Evolutionary conservation across 768 basidiomycete species (phyloP).

Genomic region (Albatrellus ellisii): DNA sequence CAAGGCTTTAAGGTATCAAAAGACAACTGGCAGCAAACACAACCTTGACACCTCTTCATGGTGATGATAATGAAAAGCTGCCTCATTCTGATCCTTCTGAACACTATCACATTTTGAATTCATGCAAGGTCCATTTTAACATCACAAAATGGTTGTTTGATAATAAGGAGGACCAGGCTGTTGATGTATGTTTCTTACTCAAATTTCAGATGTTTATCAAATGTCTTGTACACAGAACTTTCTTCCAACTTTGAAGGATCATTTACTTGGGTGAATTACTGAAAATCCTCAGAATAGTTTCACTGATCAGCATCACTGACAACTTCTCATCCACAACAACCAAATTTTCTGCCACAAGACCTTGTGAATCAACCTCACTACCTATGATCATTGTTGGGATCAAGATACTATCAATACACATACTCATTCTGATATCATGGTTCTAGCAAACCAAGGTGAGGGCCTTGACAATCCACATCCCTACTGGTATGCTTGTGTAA

Average conservation of each 20-base stretch:
- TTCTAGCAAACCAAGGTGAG: conserved; percentile 3
- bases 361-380: conserved; percentile 14
- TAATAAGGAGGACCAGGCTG: no score
- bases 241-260: no score
- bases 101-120: not conserved
- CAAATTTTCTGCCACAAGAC: conserved; percentile 15
- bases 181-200: no score
- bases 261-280: no score
- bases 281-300: no score
- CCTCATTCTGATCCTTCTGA: not conserved
- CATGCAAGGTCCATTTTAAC: not conserved
- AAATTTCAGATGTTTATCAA: no score
- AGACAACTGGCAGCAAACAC: not conserved
- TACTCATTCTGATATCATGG: conserved; percentile 13
- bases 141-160: no score
- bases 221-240: no score
- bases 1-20: not conserved
- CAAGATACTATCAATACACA: conserved; percentile 14
- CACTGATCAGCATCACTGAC: conserved; percentile 2
- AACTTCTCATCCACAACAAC: conserved; percentile 9
- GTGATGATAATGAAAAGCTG: not conserved
- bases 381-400: conserved; percentile 13
- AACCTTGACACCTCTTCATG: not conserved
- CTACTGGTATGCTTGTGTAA: conserved; percentile 21
- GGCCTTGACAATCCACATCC: conserved; percentile 3